Evolutionary conservation across 208 protist species (phyloP), one percentile per base, ranked within the genome.

Genomic region (Crithidia mellificae): DNA sequence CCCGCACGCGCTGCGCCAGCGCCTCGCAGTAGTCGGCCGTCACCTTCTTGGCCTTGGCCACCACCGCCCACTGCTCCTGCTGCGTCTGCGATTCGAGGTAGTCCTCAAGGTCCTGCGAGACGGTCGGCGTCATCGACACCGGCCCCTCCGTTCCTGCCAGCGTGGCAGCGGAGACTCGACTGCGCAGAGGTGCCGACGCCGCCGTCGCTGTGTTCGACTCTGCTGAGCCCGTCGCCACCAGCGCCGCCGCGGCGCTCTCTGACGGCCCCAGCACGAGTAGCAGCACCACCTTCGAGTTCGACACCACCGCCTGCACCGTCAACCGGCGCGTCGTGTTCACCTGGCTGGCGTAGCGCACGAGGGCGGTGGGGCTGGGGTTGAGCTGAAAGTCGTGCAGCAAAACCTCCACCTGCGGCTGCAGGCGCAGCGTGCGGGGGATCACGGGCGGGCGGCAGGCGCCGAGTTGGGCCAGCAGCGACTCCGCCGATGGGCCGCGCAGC

Each of bases 311-410:
- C 38, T 70, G 63, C 8, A 88, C 52, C n/a, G 39, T 66, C 19
- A 95, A 22, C 6, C 46, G 30, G 25, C 90, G 80, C 22, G 29
- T 20, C 9, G 24, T 38, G 22, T 78, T 80, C 6, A 77, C 41
- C 17, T 85, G 71, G 6, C 32, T 41, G 19, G 71, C 77, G 53
- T 87, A 88, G 17, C 80, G 76, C 39, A 86, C 75, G 6, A 94
- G 34, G 9, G 81, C 63, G 1, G 74, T 71, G 12, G 84, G 84
- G 54, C 83, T 80, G 2, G 78, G 77, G 39, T 82, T 56, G 1
- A 65, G 59, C n/a, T 73, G 52, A 41, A 91, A 91, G 65, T 86
- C 75, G 62, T 91, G 85, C 15, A 88, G 57, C 19, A 79, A 22
- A 6, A 81, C 58, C 29, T 81, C 66, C 15, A 80, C 58, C 38